Evolutionary conservation across 2,329 filamentous ascomycete species (phyloP).

Genomic region (Gnomoniopsis smithogilvyi): DNA sequence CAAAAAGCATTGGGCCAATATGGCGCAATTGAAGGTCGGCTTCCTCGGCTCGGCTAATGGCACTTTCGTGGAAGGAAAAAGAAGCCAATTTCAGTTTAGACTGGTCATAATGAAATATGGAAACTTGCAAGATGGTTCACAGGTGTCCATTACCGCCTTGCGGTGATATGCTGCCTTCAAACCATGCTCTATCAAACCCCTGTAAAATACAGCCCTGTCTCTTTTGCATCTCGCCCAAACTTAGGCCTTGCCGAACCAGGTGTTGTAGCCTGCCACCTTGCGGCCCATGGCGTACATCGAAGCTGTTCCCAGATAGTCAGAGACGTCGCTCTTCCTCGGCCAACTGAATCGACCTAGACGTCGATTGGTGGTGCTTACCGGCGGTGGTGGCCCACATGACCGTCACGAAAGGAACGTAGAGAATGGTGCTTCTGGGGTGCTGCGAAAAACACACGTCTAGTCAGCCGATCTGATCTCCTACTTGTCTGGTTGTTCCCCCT

Average conservation of each 20-base stretch:
- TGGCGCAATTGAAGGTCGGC: slow-evolving; percentile 8
- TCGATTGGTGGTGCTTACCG: slow-evolving; percentile 44
- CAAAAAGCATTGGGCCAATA: slow-evolving; percentile 11
- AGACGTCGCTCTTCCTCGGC: slow-evolving; percentile 1
- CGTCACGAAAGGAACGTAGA: slow-evolving; percentile 68
- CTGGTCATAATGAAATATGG: slow-evolving; percentile 14
- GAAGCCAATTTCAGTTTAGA: background rate
- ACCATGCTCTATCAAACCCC: slow-evolving; percentile 1
- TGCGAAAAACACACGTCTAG: slow-evolving; percentile 33
- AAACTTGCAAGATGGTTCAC: slow-evolving; percentile 2
- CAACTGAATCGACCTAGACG: background rate
- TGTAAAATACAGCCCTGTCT: background rate
- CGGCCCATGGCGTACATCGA: slow-evolving; percentile 71
- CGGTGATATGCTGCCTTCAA: slow-evolving; percentile 9
- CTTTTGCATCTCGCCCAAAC: background rate
- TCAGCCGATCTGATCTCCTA: slow-evolving; percentile 19
- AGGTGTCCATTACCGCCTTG: background rate
- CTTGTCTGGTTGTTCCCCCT: background rate
- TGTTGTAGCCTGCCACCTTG: slow-evolving; percentile 75
- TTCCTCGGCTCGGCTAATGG: background rate
- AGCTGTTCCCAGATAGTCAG: slow-evolving; percentile 33
- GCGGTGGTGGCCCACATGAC: slow-evolving; percentile 60
- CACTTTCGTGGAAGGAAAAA: background rate
- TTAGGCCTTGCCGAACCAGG: slow-evolving; percentile 64
- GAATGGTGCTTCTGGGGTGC: slow-evolving; percentile 61